Evolutionary conservation across 2,329 filamentous ascomycete genomes (phyloP).

Genomic region (Xylaria sp.): DNA sequence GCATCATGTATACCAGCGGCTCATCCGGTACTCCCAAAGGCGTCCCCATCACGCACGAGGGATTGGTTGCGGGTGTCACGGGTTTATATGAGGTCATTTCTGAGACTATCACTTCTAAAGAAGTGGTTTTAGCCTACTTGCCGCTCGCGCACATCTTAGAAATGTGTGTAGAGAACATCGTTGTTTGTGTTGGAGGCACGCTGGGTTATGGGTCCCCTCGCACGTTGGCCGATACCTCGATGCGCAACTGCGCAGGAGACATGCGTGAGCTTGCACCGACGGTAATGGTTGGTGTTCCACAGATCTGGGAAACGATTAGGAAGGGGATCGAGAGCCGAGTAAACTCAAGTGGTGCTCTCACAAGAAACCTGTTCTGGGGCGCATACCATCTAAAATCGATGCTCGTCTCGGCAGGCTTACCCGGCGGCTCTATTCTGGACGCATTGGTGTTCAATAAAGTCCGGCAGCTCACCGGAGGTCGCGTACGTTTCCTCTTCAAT

Average conservation of each 20-base stretch:
- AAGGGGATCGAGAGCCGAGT: constrained; percentile 90
- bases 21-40: constrained; percentile 92
- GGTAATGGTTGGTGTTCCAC: constrained; percentile 91
- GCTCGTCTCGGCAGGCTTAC: constrained; percentile 67
- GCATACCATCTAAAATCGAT: constrained; percentile 69
- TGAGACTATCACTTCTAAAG: constrained; percentile 78
- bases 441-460: constrained; percentile 90
- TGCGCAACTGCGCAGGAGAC: constrained; percentile 91
- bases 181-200: constrained; percentile 87
- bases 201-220: constrained; percentile 93
- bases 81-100: constrained; percentile 83
- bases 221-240: constrained; percentile 85
- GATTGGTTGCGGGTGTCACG: constrained; percentile 83
- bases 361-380: constrained; percentile 80
- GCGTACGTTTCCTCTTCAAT: constrained; percentile 90
- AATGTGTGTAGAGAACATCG: constrained; percentile 93
- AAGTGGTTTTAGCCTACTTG: constrained; percentile 88
- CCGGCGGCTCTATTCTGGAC: constrained; percentile 78
- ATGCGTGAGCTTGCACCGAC: constrained; percentile 92
- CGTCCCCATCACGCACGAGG: constrained; percentile 82
- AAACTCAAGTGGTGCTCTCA: constrained; percentile 73
- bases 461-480: constrained; percentile 87
- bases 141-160: constrained; percentile 97
- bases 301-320: constrained; percentile 96
- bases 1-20: constrained; percentile 87